Evolutionary conservation across 1,284 basidiomycete genomes (phyloP).

Genomic region (Cutaneotrichosporon cutaneum): DNA sequence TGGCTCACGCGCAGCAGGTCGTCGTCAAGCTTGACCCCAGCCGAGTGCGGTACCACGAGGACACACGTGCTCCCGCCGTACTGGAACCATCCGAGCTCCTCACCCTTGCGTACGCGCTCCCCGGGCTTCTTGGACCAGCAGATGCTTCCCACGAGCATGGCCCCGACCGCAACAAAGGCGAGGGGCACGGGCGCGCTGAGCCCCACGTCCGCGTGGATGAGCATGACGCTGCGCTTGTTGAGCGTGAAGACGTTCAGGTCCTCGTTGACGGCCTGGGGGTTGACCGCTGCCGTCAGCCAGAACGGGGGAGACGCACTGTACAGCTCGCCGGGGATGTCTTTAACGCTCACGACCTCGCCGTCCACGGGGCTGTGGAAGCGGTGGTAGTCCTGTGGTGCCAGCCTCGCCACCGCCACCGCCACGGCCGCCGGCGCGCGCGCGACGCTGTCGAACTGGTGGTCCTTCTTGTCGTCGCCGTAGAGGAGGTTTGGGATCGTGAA

Average conservation of each 20-base stretch:
- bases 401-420: slow-evolving; percentile 52
- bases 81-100: slow-evolving; percentile 58
- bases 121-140: slow-evolving; percentile 52
- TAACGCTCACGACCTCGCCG: slow-evolving; percentile 59
- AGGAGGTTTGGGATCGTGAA: slow-evolving; percentile 69
- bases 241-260: slow-evolving; percentile 24
- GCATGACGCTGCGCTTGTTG: slow-evolving; percentile 26
- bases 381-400: slow-evolving; percentile 81
- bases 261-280: slow-evolving; percentile 76
- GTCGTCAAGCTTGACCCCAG: slow-evolving; percentile 62
- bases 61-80: slow-evolving; percentile 60
- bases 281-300: slow-evolving; percentile 34
- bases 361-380: slow-evolving; percentile 77
- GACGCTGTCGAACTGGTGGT: slow-evolving; percentile 56
- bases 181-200: slow-evolving; percentile 40
- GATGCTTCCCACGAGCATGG: slow-evolving; percentile 59
- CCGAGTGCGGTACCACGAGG: slow-evolving; percentile 59
- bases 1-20: slow-evolving; percentile 65
- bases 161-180: slow-evolving; percentile 52
- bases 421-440: slow-evolving; percentile 7
- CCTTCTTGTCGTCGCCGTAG: slow-evolving; percentile 54
- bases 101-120: slow-evolving; percentile 53
- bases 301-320: slow-evolving; percentile 39
- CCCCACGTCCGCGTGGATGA: slow-evolving; percentile 51
- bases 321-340: slow-evolving; percentile 51